Evolutionary conservation across 2,329 filamentous ascomycete genomes (phyloP).

Genomic region (Botryotinia calthae): DNA sequence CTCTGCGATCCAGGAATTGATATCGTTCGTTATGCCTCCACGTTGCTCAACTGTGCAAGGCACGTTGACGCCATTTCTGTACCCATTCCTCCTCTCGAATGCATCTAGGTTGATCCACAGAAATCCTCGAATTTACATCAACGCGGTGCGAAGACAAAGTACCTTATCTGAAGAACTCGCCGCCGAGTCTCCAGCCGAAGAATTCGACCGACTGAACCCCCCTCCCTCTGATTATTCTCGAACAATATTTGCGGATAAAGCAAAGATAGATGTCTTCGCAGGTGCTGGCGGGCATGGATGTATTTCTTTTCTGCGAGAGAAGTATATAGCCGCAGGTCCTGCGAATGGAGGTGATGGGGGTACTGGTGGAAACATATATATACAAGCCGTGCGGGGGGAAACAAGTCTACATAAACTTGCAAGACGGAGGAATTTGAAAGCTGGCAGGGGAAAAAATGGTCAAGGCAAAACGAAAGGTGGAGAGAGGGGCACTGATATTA

Average conservation of each 20-base stretch:
- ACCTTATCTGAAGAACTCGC: constrained; percentile 18
- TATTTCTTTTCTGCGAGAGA: constrained; percentile 89
- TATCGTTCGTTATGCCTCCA: constrained; percentile 33
- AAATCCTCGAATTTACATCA: constrained; percentile 23
- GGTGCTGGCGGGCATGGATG: constrained; percentile 87
- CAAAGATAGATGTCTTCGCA: constrained; percentile 71
- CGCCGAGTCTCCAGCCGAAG: constrained; percentile 26
- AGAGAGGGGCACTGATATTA: constrained; percentile 77
- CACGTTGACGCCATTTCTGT: constrained; percentile 39
- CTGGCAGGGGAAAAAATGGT: constrained; percentile 73
- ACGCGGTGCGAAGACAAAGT: constrained; percentile 28
- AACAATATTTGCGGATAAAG: constrained; percentile 83
- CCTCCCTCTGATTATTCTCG: constrained; percentile 78
- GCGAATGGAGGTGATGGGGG: constrained; percentile 95
- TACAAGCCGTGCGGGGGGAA: constrained; percentile 87
- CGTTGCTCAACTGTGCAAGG: constrained; percentile 34
- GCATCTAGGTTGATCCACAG: constrained; percentile 11
- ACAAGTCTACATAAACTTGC: constrained; percentile 92
- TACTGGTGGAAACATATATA: constrained; percentile 86
- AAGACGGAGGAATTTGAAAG: constrained; percentile 70
- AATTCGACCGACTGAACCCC: constrained; percentile 67
- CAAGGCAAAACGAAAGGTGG: constrained; percentile 73
- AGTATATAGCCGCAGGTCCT: constrained; percentile 83
- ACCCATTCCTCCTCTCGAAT: constrained; percentile 35
- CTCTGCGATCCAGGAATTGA: not conserved